These are phyloP conservation scores for Halophytophthora batemanensis DNA, from an alignment of 352 stramenopile species.

Conservation along the genomic window DNA sequence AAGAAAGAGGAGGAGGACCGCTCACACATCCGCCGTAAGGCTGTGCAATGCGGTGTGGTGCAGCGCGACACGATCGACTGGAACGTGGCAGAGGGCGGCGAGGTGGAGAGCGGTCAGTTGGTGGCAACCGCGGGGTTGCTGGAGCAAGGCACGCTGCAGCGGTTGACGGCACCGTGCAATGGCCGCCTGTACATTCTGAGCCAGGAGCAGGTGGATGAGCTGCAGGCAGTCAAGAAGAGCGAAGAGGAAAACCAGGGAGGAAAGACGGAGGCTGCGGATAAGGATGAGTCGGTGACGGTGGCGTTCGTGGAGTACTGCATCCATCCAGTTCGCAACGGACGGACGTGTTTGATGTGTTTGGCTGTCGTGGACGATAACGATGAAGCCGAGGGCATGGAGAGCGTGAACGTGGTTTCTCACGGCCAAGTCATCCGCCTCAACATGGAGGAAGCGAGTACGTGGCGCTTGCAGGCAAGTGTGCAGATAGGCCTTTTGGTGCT, in stretches of 20 bases:
- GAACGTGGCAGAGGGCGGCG: conserved; percentile 36
- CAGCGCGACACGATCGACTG: conserved; percentile 44
- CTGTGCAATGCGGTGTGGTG: conserved; percentile 32
- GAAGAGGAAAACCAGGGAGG: conserved; percentile 3
- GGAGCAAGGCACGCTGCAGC: conserved; percentile 55
- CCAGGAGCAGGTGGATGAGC: conserved; percentile 22
- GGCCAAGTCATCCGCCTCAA: conserved; percentile 93
- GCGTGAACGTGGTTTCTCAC: conserved; percentile 79
- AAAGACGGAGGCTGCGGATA: background rate
- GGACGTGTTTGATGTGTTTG: conserved; percentile 81
- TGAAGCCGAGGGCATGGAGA: conserved; percentile 62
- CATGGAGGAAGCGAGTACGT: conserved; percentile 95
- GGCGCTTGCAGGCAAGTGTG: conserved; percentile 50
- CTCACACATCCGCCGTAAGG: conserved; percentile 57
- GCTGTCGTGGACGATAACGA: conserved; percentile 64
- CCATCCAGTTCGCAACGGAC: conserved; percentile 67
- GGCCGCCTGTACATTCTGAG: conserved; percentile 71
- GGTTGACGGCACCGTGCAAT: conserved; percentile 82
- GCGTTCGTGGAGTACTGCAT: conserved; percentile 79
- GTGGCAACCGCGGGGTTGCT: conserved; percentile 51
- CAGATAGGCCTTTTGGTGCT: conserved; percentile 7
- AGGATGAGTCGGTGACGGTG: conserved; percentile 21
- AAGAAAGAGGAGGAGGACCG: conserved; percentile 28
- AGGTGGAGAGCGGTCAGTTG: conserved; percentile 57
- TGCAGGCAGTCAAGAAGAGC: conserved; percentile 13